These are phyloP conservation scores for Bipolaris gigantea DNA, from an alignment of 2,329 filamentous ascomycete genomes.

Conservation along the genomic window DNA sequence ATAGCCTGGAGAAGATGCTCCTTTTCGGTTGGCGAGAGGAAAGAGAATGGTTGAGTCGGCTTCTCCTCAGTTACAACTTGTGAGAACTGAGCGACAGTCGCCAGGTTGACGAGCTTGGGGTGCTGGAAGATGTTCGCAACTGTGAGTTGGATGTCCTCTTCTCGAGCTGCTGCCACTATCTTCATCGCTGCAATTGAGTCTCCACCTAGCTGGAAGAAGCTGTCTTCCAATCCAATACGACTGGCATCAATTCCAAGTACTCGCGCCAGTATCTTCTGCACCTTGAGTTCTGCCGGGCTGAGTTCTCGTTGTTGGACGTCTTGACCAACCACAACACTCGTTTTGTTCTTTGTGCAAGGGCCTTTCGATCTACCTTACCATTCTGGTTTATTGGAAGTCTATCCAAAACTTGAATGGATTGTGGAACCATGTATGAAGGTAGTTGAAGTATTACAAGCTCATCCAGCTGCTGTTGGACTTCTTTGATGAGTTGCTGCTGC, in stretches of 20 bases:
- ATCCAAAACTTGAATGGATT: slow-evolving; percentile 36
- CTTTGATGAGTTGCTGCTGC: not conserved
- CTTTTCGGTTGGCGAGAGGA: not conserved
- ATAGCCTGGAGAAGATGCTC: slow-evolving; percentile 29
- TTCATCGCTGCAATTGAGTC: slow-evolving; percentile 50
- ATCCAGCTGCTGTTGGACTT: slow-evolving; percentile 2
- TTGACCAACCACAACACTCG: not conserved
- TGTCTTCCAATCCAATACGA: slow-evolving; percentile 32
- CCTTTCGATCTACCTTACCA: slow-evolving; percentile 17
- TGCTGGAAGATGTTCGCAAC: not conserved
- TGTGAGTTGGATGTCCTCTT: not conserved
- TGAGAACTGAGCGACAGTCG: not conserved
- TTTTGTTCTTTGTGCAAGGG: slow-evolving; percentile 21
- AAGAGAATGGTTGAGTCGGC: not conserved
- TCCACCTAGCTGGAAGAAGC: slow-evolving; percentile 49
- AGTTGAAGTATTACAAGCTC: slow-evolving; percentile 3
- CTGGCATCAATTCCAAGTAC: not conserved
- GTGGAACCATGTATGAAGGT: slow-evolving; percentile 24
- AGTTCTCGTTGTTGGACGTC: not conserved
- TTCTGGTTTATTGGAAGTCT: slow-evolving; percentile 19
- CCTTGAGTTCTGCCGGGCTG: not conserved
- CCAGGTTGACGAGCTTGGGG: not conserved
- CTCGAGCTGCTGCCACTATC: not conserved
- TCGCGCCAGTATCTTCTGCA: not conserved
- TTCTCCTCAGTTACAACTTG: not conserved